Evolutionary conservation across 2,329 filamentous ascomycete genomes (phyloP).

Genomic region (Neonectria faginata): DNA sequence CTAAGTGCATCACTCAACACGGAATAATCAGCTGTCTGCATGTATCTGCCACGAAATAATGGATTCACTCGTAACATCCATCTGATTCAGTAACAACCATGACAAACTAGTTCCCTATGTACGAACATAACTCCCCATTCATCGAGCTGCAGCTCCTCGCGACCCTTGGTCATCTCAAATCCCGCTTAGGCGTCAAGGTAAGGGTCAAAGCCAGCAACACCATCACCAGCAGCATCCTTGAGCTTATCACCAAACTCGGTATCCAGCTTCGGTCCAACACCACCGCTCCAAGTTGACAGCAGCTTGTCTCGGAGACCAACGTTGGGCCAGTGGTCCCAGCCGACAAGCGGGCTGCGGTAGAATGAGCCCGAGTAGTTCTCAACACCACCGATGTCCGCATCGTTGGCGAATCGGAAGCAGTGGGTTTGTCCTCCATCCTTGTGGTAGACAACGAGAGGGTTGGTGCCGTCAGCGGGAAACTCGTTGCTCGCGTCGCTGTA

Average conservation of each 20-base stretch:
- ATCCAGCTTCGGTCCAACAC: constrained; percentile 48
- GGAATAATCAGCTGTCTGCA: too few species aligned
- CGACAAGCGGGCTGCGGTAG: constrained; percentile 43
- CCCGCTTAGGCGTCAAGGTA: constrained; percentile 35
- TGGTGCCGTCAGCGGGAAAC: constrained; percentile 36
- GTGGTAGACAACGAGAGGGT: constrained; percentile 46
- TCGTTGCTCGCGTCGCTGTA: constrained; percentile 42
- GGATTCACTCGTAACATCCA: too few species aligned
- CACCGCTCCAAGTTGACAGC: constrained; percentile 43
- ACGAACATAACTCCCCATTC: background rate
- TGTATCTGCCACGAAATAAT: too few species aligned
- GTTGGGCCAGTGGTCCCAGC: constrained; percentile 47
- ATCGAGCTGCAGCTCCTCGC: background rate
- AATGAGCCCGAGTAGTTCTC: constrained; percentile 45
- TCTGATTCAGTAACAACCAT: too few species aligned
- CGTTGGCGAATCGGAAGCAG: constrained; percentile 48
- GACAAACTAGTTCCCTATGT: background rate
- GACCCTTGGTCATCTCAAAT: background rate
- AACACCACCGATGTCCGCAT: constrained; percentile 38
- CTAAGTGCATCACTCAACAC: too few species aligned
- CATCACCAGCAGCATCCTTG: constrained; percentile 41
- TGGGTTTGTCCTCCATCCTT: constrained; percentile 47
- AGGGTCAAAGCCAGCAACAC: constrained; percentile 46
- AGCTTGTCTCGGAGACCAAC: constrained; percentile 41
- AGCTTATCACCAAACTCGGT: constrained; percentile 44